These are phyloP conservation scores for Metschnikowia anglica DNA, from an alignment of 805 yeast species.

Conservation along the genomic window DNA sequence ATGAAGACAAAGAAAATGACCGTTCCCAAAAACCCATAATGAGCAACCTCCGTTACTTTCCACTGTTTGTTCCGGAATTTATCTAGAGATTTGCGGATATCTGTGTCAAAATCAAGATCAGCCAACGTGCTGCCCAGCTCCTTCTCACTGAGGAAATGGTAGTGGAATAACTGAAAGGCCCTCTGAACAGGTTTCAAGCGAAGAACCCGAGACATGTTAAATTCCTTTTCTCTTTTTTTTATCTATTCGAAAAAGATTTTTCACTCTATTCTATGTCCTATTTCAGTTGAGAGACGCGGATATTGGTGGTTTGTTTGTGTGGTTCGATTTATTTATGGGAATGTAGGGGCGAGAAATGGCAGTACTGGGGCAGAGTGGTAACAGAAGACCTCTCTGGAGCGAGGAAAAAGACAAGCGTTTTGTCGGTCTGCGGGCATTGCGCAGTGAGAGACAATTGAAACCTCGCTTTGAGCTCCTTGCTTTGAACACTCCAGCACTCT, in stretches of 20 bases:
- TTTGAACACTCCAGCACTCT: no score
- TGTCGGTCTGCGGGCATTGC: neutral
- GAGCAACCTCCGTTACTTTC: slow-evolving; percentile 48
- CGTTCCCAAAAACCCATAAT: slow-evolving; percentile 49
- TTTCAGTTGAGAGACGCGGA: neutral
- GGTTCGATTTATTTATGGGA: neutral
- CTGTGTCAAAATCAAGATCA: slow-evolving; percentile 50
- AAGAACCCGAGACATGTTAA: slow-evolving; percentile 18
- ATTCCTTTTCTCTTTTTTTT: neutral
- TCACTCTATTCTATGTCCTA: neutral
- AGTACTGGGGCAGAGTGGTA: neutral
- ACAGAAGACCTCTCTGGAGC: neutral
- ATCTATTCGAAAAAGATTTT: neutral
- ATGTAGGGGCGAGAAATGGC: slow-evolving; percentile 1
- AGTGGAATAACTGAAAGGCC: slow-evolving; percentile 45
- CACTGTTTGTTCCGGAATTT: slow-evolving; percentile 45
- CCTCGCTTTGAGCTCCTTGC: no score
- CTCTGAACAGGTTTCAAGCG: slow-evolving; percentile 31
- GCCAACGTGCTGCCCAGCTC: slow-evolving; percentile 49
- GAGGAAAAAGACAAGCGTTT: neutral
- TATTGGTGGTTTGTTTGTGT: neutral
- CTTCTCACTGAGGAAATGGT: slow-evolving; percentile 55
- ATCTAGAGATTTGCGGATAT: slow-evolving; percentile 41
- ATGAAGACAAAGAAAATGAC: slow-evolving; percentile 59
- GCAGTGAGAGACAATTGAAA: no score